A percentile compares a stretch with the other conserved stretches of the same genome.
phyloP scores from a whole-genome alignment of 768 basidiomycete species.

The Erythrobasidium yunnanense region DNA sequence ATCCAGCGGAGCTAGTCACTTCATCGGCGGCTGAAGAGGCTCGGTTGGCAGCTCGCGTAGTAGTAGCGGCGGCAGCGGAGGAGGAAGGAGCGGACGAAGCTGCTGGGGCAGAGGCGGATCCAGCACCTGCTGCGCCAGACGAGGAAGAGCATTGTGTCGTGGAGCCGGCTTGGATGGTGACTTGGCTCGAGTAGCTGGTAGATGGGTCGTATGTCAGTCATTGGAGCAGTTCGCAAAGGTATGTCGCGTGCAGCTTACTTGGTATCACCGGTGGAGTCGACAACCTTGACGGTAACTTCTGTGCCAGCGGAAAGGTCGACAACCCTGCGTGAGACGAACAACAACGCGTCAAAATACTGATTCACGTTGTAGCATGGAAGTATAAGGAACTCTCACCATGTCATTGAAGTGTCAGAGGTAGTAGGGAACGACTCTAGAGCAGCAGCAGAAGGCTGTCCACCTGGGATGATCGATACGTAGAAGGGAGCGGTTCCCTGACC shows the following conservation, averaged over 20 bases:
- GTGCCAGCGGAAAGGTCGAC: constrained; percentile 12
- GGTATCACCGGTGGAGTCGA: constrained; percentile 38
- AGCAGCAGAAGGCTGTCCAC: constrained; percentile 26
- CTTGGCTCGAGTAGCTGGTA: constrained; percentile 33
- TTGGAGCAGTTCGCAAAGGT: too few relatives aligned
- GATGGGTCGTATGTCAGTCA: too few relatives aligned
- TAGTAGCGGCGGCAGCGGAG: constrained; percentile 14
- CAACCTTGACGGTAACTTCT: constrained; percentile 30
- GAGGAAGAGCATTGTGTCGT: constrained; percentile 33
- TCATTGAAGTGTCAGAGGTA: neutral
- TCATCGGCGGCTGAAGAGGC: neutral
- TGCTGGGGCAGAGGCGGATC: constrained; percentile 27
- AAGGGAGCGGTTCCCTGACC: constrained; percentile 26
- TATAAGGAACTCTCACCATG: constrained; percentile 5
- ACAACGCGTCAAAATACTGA: neutral
- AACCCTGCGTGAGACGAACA: constrained; percentile 5
- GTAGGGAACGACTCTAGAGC: constrained; percentile 26
- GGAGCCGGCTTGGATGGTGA: constrained; percentile 37
- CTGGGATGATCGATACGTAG: constrained; percentile 29
- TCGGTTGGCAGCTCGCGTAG: neutral
- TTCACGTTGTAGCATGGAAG: neutral
- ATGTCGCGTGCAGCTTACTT: too few relatives aligned
- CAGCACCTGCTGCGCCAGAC: constrained; percentile 14
- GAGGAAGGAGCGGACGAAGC: constrained; percentile 26
- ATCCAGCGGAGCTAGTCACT: neutral